Evolutionary conservation across 257 asterid genomes (phyloP), one percentile per base, ranked within the genome.

Genomic region (Solanum virginianum): DNA sequence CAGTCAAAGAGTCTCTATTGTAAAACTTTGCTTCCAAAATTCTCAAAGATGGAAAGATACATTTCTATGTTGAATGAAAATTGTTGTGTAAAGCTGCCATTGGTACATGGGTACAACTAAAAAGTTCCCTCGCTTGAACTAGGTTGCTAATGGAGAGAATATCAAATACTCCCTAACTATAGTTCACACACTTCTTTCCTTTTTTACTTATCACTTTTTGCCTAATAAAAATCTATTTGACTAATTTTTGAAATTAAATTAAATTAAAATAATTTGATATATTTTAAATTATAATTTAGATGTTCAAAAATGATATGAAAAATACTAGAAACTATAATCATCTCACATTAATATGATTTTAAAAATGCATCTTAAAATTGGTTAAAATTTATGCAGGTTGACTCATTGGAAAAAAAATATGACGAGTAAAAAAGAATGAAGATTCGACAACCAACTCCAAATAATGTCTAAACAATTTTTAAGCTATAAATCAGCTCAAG

Each of bases 1-100:
- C 36, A 51, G 60, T 49, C 43, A 49, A 75, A 75, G 59, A 74
- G 81, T 47, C 43, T 75, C 59, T 7, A 75, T 49, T 51, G n/a
- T 49, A 14, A 75, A 14, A 75, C 82, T 75, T 75, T 75, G 82
- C 62, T 75, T 75, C 82, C 24, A 49, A 49, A 49, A 0, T 49
- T 10, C 5, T 51, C 82, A 75, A 49, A 75, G 82, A 49, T 15
- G 22, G 82, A 24, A 77, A 77, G 26, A 29, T 49, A 7, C 14
- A 15, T 24, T 51, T 47, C 43, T 8, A 16, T 15, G 82, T 24
- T 77, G 82, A 77, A 77, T 77, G 45, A 49, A 36, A 36, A 36
- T 51, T 51, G 82, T 26, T 77, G 82, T 24, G 79, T 39, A 77
- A 77, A 51, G 63, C 26, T 77, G 62, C 9, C 82, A 49, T 75